Conservation (phyloP, 2,329 filamentous ascomycete genomes). For the Colletotrichum truncatum region DNA sequence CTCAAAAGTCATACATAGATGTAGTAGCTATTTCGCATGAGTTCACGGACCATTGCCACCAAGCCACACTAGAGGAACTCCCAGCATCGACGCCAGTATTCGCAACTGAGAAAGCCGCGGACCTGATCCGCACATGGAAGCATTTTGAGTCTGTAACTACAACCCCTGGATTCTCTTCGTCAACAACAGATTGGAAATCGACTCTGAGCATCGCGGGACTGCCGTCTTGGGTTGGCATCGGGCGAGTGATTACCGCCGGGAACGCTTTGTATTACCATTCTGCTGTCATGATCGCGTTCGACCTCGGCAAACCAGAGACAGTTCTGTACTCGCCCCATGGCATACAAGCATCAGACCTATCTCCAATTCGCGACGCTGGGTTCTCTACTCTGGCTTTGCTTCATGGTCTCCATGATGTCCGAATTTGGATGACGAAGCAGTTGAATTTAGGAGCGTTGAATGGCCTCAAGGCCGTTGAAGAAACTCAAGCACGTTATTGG, state of each 20-base stretch:
- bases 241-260: slow-evolving; percentile 60
- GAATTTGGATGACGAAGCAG: slow-evolving; percentile 58
- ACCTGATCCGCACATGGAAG: slow-evolving; percentile 64
- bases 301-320: slow-evolving; percentile 35
- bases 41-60: slow-evolving; percentile 75
- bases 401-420: slow-evolving; percentile 71
- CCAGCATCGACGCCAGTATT: slow-evolving; percentile 64
- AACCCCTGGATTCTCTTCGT: slow-evolving; percentile 53
- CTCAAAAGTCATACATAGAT: slow-evolving; percentile 57
- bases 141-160: slow-evolving; percentile 67
- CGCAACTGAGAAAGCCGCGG: slow-evolving; percentile 66
- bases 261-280: slow-evolving; percentile 70
- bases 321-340: slow-evolving; percentile 30
- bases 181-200: slow-evolving; percentile 34
- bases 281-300: slow-evolving; percentile 67
- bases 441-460: slow-evolving; percentile 72
- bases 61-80: slow-evolving; percentile 66
- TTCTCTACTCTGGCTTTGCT: slow-evolving; percentile 66
- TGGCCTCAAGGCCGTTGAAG: slow-evolving; percentile 63
- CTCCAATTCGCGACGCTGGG: slow-evolving; percentile 50
- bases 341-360: slow-evolving; percentile 46
- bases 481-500: slow-evolving; percentile 68
- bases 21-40: slow-evolving; percentile 70
- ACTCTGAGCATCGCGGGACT: slow-evolving; percentile 42
- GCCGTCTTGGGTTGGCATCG: slow-evolving; percentile 70